phyloP scores from a whole-genome alignment of 805 yeast species.

The Cyberlindnera xylosilytica region DNA sequence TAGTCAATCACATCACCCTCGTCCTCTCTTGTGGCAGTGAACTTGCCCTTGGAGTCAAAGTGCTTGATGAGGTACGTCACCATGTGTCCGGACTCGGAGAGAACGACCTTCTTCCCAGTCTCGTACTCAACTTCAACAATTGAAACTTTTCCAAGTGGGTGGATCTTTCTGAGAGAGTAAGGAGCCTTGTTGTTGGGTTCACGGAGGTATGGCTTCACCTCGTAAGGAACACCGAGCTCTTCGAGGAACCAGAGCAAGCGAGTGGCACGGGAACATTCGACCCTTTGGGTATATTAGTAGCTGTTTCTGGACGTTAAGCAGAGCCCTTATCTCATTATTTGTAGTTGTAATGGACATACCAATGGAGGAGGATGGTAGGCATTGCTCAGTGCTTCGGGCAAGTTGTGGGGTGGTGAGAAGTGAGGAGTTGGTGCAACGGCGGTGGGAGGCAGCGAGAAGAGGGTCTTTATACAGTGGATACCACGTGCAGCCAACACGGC shows the following conservation, averaged over 20 bases:
- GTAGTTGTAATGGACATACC: too few relatives aligned
- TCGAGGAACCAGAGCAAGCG: slow-evolving; percentile 63
- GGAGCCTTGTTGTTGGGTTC: slow-evolving; percentile 44
- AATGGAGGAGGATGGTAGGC: too few relatives aligned
- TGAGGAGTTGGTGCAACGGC: too few relatives aligned
- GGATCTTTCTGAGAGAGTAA: slow-evolving; percentile 46
- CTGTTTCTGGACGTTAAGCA: too few relatives aligned
- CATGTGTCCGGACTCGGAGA: slow-evolving; percentile 63
- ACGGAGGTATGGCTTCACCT: slow-evolving; percentile 49
- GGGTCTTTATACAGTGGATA: too few relatives aligned
- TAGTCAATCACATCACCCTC: slow-evolving; percentile 32
- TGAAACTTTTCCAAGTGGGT: slow-evolving; percentile 65
- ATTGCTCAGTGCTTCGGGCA: too few relatives aligned
- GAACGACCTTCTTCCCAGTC: slow-evolving; percentile 25
- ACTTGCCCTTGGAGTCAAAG: slow-evolving; percentile 40
- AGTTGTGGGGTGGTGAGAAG: too few relatives aligned
- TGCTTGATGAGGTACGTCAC: slow-evolving; percentile 46
- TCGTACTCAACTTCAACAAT: slow-evolving; percentile 43
- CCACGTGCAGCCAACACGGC: too few relatives aligned
- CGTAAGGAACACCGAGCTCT: slow-evolving; percentile 51
- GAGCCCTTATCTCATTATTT: too few relatives aligned
- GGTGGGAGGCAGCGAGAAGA: too few relatives aligned
- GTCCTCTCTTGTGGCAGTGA: slow-evolving; percentile 34
- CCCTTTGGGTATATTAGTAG: too few relatives aligned
- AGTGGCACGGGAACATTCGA: slow-evolving; percentile 49